A percentile compares a stretch with the other conserved stretches of the same genome.
phyloP scores from a whole-genome alignment of 2,329 filamentous ascomycete species.

The Onygena corvina region DNA sequence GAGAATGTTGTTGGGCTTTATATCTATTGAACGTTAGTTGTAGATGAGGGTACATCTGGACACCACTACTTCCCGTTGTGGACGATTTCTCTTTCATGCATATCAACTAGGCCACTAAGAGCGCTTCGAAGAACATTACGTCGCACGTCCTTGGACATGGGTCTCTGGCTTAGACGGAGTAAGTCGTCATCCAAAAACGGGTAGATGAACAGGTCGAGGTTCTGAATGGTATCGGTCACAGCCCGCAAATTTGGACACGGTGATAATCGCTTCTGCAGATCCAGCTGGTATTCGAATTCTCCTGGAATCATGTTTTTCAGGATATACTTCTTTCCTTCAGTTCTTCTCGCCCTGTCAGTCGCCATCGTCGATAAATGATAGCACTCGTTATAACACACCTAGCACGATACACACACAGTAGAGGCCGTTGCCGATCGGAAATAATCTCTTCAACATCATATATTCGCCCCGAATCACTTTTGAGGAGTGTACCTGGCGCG shows the following conservation, averaged over 20 bases:
- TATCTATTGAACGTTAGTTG: constrained; percentile 19
- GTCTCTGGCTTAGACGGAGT: constrained; percentile 15
- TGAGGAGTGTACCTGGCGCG: constrained; percentile 9
- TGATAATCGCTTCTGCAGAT: constrained; percentile 20
- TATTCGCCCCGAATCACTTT: constrained; percentile 12
- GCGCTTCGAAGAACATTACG: constrained; percentile 15
- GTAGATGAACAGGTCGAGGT: constrained; percentile 17
- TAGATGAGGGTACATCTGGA: constrained; percentile 4
- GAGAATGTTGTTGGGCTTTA: constrained; percentile 29
- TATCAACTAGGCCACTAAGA: constrained; percentile 23
- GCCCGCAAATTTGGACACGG: constrained; percentile 21
- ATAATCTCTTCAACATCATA: constrained; percentile 14
- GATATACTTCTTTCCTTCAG: constrained; percentile 12
- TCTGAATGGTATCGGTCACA: constrained; percentile 19
- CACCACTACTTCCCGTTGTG: constrained; percentile 22
- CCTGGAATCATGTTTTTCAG: constrained; percentile 22
- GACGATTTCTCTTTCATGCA: constrained; percentile 25
- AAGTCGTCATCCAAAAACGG: constrained; percentile 16
- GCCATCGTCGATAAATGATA: constrained; percentile 5
- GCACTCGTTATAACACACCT: constrained; percentile 7
- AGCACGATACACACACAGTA: constrained; percentile 12
- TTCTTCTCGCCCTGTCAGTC: constrained; percentile 3
- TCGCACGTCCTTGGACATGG: constrained; percentile 12
- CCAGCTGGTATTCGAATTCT: constrained; percentile 23
- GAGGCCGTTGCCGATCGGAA: constrained; percentile 9